Base-by-base conservation (phyloP, 306 rosid genomes). In the Lupinus albus region DNA sequence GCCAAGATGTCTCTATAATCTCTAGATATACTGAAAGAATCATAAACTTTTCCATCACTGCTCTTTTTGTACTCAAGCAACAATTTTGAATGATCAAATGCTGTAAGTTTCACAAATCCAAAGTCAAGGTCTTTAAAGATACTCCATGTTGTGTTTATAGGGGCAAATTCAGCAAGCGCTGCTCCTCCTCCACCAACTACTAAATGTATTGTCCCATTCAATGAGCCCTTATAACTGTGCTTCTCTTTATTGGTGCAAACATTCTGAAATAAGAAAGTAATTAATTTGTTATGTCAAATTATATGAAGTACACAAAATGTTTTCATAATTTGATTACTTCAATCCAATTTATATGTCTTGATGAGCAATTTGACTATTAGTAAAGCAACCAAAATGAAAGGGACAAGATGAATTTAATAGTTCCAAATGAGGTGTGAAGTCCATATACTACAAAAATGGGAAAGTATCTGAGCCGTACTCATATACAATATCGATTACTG, bases 141-240 rank as follows among this genome's bases (percentile, higher is more conserved):
- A 65, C 96, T 93, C 98, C 98, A 93, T 52, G 11, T 75, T 6
- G 97, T 89, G 80, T 84, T 67, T 53, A 88, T 70, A 11, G 89
- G 68, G 7, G 91, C 79, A 80, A 93, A 93, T 10, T 75, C 48
- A 21, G 89, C 78, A 52, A 93, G 89, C 42, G 95, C 62, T 39
- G 98, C 93, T 60, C 97, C 98, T 73, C 88, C 98, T 49, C 98
- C 97, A 0, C 98, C 95, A 9, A 86, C 97, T 60, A 88, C 98
- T 20, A 82, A 86, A 64, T 93, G 98, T 71, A 93, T 93, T 57
- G 98, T 93, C 41, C 98, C 98, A 57, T 93, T 83, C 84, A 89
- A 74, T 57, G 70, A 41, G 59, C 98, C 95, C 64, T 78, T 80
- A 51, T 89, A 93, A 55, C 47, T 7, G 72, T 81, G 59, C 78